Base-by-base conservation (phyloP, 169 alveolate species). In the Theileria sp. region DNA sequence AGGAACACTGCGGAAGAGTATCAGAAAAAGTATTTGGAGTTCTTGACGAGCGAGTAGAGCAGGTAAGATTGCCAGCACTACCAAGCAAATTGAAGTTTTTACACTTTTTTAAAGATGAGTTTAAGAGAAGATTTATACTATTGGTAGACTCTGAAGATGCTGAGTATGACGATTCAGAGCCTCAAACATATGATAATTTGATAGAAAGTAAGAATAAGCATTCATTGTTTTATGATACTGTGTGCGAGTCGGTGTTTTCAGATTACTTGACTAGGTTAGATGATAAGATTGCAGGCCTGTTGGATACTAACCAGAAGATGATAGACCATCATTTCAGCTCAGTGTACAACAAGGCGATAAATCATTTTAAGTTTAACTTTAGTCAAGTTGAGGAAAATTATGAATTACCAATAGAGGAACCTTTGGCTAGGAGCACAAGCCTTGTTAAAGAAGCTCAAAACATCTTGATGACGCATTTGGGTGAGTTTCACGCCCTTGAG, bases 401-500 rank as follows among this genome's bases (percentile, higher is more conserved):
- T 21, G 81, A 64, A 2, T 28, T 77, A 8, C 32, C 54, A 12
- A 30, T 49, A 28, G 68, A 71, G 65, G 64, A 76, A 2, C 67
- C 66, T 1, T 61, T 32, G 10, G 32, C 68, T 58, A 36, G 66
- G 21, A 10, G 72, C 0, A 50, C 38, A n/a, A 23, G 71, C 4
- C 61, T 77, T 77, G 10, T 26, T 19, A 70, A 54, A 5, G 62
- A 49, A 28, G 19, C 86, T 3, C 26, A 72, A 19, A 75, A 61
- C 26, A 30, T 70, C n/a, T 58, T 44, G 72, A 36, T 74, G 62
- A 26, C 58, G 2, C 69, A 56, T 19, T 54, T 83, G 25, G 89
- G 83, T 9, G 89, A 83, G 36, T 83, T 83, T 51, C 77, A 70
- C 61, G 34, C 61, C 0, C 32, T 83, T 17, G 81, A 83, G 25